These are phyloP conservation scores for Sisymbrium altissimum DNA, from an alignment of 345 rosid genomes.

Conservation along the genomic window DNA sequence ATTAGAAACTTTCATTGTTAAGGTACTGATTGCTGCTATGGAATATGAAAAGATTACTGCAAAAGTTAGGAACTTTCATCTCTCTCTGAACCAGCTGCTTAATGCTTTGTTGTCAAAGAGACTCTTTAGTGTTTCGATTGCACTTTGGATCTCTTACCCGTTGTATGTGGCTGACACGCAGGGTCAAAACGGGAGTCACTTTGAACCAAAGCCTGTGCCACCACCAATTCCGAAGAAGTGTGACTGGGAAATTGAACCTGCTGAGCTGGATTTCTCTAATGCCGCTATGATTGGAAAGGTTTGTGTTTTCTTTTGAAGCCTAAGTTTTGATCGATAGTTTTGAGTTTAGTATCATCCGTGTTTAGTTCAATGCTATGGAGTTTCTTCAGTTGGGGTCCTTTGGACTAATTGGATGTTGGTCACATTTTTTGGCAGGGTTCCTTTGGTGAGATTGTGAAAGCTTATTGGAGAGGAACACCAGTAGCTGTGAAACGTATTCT, in stretches of 20 bases:
- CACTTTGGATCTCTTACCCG: background rate
- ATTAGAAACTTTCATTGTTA: background rate
- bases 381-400: background rate
- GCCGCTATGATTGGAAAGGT: conserved; percentile 88
- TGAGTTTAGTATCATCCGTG: background rate
- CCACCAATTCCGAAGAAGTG: conserved; percentile 96
- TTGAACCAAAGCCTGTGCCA: conserved; percentile 92
- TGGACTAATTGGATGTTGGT: conserved; percentile 32
- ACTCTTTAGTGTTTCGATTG: background rate
- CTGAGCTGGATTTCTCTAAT: conserved; percentile 89
- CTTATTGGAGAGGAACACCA: conserved; percentile 97
- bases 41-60: background rate
- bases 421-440: conserved; percentile 60
- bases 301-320: conserved; percentile 10
- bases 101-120: conserved; percentile 1
- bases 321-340: background rate
- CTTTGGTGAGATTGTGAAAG: conserved; percentile 95
- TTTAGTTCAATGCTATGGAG: background rate
- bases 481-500: conserved; percentile 97
- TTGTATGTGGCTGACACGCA: conserved; percentile 29
- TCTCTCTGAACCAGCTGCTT: background rate
- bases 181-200: conserved; percentile 99
- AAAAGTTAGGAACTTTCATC: conserved; percentile 1
- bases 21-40: conserved; percentile 3
- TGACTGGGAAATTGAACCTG: conserved; percentile 98